Conservation (phyloP, 1,284 basidiomycete species). For the Polyporus tsugae region DNA sequence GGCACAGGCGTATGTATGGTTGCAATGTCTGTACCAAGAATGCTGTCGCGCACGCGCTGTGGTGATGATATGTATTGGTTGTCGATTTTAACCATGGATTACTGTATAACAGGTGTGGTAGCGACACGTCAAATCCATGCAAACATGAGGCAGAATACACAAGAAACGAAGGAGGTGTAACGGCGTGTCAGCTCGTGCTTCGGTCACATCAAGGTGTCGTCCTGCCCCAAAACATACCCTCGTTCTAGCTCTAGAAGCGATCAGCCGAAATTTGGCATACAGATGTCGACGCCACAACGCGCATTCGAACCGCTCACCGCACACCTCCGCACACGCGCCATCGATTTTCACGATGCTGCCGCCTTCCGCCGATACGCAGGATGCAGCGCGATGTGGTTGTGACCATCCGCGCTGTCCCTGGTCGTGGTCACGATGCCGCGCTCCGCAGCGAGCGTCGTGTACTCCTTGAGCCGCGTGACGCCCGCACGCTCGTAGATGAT, state of each 20-base stretch:
- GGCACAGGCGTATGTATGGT: slow-evolving; percentile 26
- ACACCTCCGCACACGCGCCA: not conserved
- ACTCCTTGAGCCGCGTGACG: slow-evolving; percentile 56
- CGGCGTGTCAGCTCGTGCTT: not conserved
- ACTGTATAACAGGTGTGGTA: not conserved
- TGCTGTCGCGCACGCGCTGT: slow-evolving; percentile 32
- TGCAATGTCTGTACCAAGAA: slow-evolving; percentile 36
- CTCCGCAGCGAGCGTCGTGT: slow-evolving; percentile 53
- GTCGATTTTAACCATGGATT: slow-evolving; percentile 12
- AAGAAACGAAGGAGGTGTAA: too few species aligned
- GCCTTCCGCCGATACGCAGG: slow-evolving; percentile 30
- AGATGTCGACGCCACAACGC: not conserved
- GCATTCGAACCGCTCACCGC: not conserved
- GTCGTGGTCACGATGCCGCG: slow-evolving; percentile 56
- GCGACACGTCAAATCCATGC: not conserved
- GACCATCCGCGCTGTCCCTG: slow-evolving; percentile 37
- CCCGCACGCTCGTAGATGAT: slow-evolving; percentile 54
- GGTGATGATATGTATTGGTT: slow-evolving; percentile 33
- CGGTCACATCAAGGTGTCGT: not conserved
- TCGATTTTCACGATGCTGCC: slow-evolving; percentile 6
- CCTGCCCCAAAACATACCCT: slow-evolving; percentile 3
- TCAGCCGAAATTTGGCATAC: too few species aligned
- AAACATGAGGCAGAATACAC: not conserved
- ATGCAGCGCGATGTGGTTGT: slow-evolving; percentile 56
- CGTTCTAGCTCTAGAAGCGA: not conserved